These are phyloP conservation scores for Penicillium herquei DNA, from an alignment of 495 filamentous ascomycete genomes.

Conservation along the genomic window DNA sequence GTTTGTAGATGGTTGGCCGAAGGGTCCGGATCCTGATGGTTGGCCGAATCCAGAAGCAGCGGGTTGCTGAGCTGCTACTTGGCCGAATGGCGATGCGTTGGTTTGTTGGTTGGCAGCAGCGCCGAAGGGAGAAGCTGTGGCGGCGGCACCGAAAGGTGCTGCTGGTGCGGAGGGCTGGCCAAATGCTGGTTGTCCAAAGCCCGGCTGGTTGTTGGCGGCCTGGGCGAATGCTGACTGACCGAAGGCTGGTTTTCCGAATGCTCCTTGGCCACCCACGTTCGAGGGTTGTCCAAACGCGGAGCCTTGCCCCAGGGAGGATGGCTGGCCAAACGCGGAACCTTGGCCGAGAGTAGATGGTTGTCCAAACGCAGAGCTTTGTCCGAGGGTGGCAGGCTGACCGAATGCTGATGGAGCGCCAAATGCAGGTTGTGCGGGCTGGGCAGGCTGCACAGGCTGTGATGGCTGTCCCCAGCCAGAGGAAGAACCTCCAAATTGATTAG, in stretches of 20 bases:
- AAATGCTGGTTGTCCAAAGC: slow-evolving; percentile 34
- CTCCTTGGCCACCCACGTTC: slow-evolving; percentile 28
- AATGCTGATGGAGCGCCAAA: not conserved
- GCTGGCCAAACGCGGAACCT: slow-evolving; percentile 24
- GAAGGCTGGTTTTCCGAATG: slow-evolving; percentile 33
- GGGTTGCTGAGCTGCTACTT: not conserved
- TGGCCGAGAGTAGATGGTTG: slow-evolving; percentile 28
- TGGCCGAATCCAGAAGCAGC: slow-evolving; percentile 17
- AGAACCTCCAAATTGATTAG: slow-evolving; percentile 23
- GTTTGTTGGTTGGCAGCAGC: not conserved
- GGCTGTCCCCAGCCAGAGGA: slow-evolving; percentile 20
- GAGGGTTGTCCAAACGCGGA: slow-evolving; percentile 33
- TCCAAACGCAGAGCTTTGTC: slow-evolving; percentile 27
- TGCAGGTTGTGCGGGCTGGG: slow-evolving; percentile 28
- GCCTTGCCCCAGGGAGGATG: slow-evolving; percentile 18
- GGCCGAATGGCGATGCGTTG: slow-evolving; percentile 24
- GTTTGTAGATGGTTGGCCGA: slow-evolving; percentile 18
- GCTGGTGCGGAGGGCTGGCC: slow-evolving; percentile 32
- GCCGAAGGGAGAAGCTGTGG: slow-evolving; percentile 10
- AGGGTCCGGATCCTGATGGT: slow-evolving; percentile 20
- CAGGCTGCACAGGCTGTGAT: slow-evolving; percentile 6
- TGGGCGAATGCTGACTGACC: slow-evolving; percentile 28
- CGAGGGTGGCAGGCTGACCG: not conserved
- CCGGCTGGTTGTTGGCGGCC: slow-evolving; percentile 15
- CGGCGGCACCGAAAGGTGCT: slow-evolving; percentile 3